Evolutionary conservation across 2,329 filamentous ascomycete species (phyloP).

Genomic region (Keithomyces neogunnii): DNA sequence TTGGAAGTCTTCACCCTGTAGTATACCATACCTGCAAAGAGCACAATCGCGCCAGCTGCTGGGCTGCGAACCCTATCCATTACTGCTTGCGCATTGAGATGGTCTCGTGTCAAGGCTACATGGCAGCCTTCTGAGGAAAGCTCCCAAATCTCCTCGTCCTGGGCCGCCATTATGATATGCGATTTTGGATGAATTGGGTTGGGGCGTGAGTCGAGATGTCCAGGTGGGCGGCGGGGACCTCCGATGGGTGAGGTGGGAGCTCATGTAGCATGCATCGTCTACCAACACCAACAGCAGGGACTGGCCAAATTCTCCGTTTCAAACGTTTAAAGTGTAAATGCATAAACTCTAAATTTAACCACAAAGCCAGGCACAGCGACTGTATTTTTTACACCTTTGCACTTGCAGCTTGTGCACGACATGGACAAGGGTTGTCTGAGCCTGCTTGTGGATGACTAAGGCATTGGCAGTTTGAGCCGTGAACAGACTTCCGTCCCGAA

Average conservation of each 20-base stretch:
- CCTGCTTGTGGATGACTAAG: too few relatives aligned
- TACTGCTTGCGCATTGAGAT: constrained; percentile 46
- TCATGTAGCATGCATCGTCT: too few relatives aligned
- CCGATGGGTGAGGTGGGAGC: neutral
- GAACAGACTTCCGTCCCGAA: too few relatives aligned
- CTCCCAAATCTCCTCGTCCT: constrained; percentile 24
- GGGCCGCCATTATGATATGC: constrained; percentile 7
- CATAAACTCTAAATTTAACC: too few relatives aligned
- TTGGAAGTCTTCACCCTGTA: constrained; percentile 7
- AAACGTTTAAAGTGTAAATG: too few relatives aligned
- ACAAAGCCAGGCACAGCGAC: too few relatives aligned
- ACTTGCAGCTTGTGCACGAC: too few relatives aligned
- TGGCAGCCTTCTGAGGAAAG: constrained; percentile 45
- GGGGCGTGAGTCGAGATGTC: neutral
- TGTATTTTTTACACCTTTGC: too few relatives aligned
- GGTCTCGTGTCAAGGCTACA: constrained; percentile 58
- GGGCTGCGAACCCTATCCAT: constrained; percentile 64
- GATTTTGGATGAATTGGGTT: neutral
- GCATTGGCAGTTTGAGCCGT: too few relatives aligned
- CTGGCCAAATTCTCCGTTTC: too few relatives aligned
- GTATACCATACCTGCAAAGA: constrained; percentile 56
- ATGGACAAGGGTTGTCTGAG: too few relatives aligned
- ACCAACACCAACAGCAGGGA: too few relatives aligned
- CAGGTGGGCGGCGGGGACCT: neutral
- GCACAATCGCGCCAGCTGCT: constrained; percentile 65